Conservation (phyloP, 371 early-diverging fungal species). For the Actinomortierella ambigua region DNA sequence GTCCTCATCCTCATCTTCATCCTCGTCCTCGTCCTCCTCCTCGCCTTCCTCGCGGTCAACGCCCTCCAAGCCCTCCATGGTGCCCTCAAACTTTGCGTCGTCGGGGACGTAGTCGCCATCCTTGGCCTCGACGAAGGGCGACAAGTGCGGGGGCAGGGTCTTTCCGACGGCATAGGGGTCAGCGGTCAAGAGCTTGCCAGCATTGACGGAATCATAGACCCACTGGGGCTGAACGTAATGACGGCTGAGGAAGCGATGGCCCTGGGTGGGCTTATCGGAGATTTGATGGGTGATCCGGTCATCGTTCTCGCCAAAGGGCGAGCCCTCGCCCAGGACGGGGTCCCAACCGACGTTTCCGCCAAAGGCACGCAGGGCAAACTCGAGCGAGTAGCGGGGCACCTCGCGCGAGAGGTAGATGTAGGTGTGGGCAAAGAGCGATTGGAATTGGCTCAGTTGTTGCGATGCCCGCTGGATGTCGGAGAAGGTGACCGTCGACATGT, state of each 20-base stretch:
- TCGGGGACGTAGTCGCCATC: constrained; percentile 90
- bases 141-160: constrained; percentile 90
- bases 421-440: constrained; percentile 76
- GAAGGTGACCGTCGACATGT: constrained; percentile 54
- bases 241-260: constrained; percentile 69
- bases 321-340: constrained; percentile 74
- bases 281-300: constrained; percentile 88
- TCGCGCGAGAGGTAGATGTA: constrained; percentile 93
- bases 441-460: constrained; percentile 54
- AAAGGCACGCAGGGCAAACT: constrained; percentile 87
- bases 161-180: constrained; percentile 83
- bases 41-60: constrained; percentile 44
- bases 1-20: constrained; percentile 33
- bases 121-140: constrained; percentile 88
- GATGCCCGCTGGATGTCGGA: constrained; percentile 62
- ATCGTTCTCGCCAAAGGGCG: constrained; percentile 81
- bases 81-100: constrained; percentile 52
- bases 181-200: constrained; percentile 71
- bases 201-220: constrained; percentile 95
- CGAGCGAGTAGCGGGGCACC: constrained; percentile 90
- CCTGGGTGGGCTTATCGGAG: constrained; percentile 81
- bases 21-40: constrained; percentile 49
- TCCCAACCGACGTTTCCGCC: constrained; percentile 96
- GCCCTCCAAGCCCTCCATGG: constrained; percentile 48
- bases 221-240: constrained; percentile 98